phyloP scores from a whole-genome alignment of 768 basidiomycete species.

The Rhizopogon rudus region DNA sequence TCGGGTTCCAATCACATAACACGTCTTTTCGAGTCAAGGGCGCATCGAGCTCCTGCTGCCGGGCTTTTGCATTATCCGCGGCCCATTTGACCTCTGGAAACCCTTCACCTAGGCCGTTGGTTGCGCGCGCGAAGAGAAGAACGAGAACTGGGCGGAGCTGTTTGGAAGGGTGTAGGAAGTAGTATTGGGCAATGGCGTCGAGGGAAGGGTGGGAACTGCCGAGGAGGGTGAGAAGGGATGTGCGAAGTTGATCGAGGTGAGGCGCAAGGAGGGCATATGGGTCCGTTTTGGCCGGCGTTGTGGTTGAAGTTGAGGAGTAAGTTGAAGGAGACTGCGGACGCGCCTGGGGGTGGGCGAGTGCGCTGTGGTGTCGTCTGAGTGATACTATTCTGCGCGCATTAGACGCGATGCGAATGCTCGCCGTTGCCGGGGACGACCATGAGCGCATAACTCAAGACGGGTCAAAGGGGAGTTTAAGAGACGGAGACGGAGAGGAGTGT shows the following conservation, averaged over 20 bases:
- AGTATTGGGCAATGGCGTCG: constrained; percentile 84
- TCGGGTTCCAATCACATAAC: constrained; percentile 88
- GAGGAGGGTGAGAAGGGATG: constrained; percentile 69
- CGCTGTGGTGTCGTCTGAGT: constrained; percentile 30
- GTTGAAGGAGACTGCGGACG: constrained; percentile 8
- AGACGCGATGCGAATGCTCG: constrained; percentile 13
- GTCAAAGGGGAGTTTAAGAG: no score
- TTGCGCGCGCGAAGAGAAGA: constrained; percentile 85
- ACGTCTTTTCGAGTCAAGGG: constrained; percentile 78
- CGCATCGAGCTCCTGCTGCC: constrained; percentile 62
- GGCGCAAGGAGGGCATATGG: constrained; percentile 67
- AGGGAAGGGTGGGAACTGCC: constrained; percentile 88
- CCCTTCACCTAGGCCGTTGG: constrained; percentile 76
- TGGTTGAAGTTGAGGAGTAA: background rate
- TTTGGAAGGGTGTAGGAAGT: constrained; percentile 86
- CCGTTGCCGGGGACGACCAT: constrained; percentile 11
- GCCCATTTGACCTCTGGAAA: constrained; percentile 61
- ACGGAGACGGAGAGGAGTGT: no score
- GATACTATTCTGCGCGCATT: background rate
- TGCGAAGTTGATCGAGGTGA: constrained; percentile 69
- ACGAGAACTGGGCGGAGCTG: constrained; percentile 89
- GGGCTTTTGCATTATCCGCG: constrained; percentile 53
- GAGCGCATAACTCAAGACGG: constrained; percentile 16
- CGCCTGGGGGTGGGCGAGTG: constrained; percentile 35
- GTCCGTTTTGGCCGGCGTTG: constrained; percentile 34